Evolutionary conservation across 2,329 filamentous ascomycete genomes (phyloP), one percentile per base, ranked within the genome.

Genomic region (Fusarium sp.): DNA sequence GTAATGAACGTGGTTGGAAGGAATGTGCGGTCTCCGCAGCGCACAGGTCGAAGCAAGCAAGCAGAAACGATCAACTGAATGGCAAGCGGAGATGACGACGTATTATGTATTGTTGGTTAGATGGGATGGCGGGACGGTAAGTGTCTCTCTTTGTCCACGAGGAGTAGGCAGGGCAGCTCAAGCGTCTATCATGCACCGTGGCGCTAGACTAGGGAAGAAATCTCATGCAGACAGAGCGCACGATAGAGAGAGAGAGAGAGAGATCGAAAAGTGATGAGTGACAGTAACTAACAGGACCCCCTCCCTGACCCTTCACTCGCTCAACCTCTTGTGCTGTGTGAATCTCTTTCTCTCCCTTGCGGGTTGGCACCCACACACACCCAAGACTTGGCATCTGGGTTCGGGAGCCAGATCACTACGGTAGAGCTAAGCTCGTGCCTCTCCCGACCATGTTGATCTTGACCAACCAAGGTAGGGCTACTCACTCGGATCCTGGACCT

Each of bases 1-100:
- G 33, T 62, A 73, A 73, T 54, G 70, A 73, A 56, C 47, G 70
- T 73, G 59, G 65, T 69, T 49, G 50, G 46, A 69, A 71, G 65
- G 67, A 73, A 70, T 71, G 70, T 56, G 53, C 51, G 15, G 45
- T 53, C 45, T 68, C 50, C 38, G 45, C 50, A 57, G 40, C 43
- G 34, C 54, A 36, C 26, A 26, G n/a, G 42, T 62, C 34, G 22
- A 64, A 33, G 26, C 38, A 39, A 17, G 38, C 38, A n/a, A 39
- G 38, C 26, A 52, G n/a, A 38, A 21, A 36, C 33, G 24, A 21
- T 26, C 34, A 10, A 36, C 7, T 44, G 31, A 28, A 34, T 22
- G 22, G 40, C 45, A 47, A 50, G 52, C 51, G 62, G 67, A 68
- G 54, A 61, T 60, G 58, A 52, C 43, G 62, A 60, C 14, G 51